Conservation (phyloP, 495 filamentous ascomycete species). For the Neurospora cerealis region DNA sequence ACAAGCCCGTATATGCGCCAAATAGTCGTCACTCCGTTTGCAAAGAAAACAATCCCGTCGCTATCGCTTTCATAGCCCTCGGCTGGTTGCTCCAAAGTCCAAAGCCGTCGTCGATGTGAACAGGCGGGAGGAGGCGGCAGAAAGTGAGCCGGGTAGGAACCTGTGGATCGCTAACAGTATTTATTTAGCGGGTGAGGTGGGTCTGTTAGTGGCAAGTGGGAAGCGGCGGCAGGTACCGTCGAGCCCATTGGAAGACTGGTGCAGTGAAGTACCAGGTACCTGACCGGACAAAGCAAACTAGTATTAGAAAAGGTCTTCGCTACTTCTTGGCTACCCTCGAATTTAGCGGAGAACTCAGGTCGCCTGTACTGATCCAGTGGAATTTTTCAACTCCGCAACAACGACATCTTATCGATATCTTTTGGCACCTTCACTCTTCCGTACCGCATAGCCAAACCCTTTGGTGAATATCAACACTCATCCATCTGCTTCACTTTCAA, state of each 20-base stretch:
- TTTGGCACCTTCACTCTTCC: not conserved
- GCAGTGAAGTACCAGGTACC: not conserved
- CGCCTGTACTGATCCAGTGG: not conserved
- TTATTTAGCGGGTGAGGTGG: not conserved
- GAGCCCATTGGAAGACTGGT: not conserved
- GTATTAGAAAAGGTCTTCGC: not conserved
- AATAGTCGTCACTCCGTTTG: not conserved
- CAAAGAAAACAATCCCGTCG: not conserved
- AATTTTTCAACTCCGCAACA: not conserved
- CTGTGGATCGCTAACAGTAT: not conserved
- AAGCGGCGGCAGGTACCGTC: not conserved
- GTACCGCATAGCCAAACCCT: not conserved
- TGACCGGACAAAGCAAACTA: not conserved
- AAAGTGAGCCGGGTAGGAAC: slow-evolving; percentile 3
- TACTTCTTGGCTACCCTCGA: not conserved
- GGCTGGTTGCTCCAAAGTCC: not conserved
- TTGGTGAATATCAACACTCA: not conserved
- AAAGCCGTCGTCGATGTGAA: slow-evolving; percentile 11
- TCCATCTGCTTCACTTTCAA: not conserved
- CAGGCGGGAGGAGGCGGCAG: slow-evolving; percentile 21
- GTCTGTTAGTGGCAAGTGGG: not conserved
- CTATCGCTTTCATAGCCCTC: not conserved
- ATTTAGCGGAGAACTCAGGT: not conserved
- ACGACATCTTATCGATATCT: not conserved
- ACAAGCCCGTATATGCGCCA: not conserved